A percentile compares a stretch with the other conserved stretches of the same genome.
These are phyloP conservation scores for Musa schizocarpa DNA, from an alignment of 176 grass and related monocot species.

Conservation along the genomic window DNA sequence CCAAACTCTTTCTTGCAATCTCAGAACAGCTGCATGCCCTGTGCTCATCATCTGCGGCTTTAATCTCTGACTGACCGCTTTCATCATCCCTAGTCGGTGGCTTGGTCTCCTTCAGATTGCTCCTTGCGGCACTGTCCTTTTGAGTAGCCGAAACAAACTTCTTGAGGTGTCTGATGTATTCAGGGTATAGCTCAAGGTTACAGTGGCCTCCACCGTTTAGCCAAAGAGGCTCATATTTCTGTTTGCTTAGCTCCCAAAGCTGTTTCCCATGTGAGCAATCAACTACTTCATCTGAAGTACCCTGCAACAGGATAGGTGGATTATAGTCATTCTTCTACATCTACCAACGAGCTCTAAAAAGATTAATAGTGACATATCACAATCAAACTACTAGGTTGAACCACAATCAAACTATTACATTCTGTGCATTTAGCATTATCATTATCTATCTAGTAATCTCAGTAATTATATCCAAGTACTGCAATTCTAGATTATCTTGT, in stretches of 20 bases:
- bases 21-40: neutral
- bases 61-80: neutral
- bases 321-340: neutral
- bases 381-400: too few species aligned
- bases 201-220: conserved; percentile 87
- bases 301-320: conserved; percentile 35
- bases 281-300: conserved; percentile 87
- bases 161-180: conserved; percentile 76
- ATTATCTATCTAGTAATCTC: too few species aligned
- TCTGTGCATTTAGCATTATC: too few species aligned
- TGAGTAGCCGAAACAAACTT: conserved; percentile 51
- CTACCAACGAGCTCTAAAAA: neutral
- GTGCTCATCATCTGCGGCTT: neutral
- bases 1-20: conserved; percentile 13
- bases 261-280: conserved; percentile 95
- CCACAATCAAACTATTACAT: too few species aligned
- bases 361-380: neutral
- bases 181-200: conserved; percentile 89
- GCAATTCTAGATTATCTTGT: too few species aligned
- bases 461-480: too few species aligned
- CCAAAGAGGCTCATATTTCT: conserved; percentile 90
- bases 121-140: conserved; percentile 6
- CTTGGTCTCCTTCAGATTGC: neutral
- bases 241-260: conserved; percentile 90
- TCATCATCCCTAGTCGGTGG: neutral